These are phyloP conservation scores for Fusarium sp. DNA, from an alignment of 2,329 filamentous ascomycete genomes.

Conservation along the genomic window DNA sequence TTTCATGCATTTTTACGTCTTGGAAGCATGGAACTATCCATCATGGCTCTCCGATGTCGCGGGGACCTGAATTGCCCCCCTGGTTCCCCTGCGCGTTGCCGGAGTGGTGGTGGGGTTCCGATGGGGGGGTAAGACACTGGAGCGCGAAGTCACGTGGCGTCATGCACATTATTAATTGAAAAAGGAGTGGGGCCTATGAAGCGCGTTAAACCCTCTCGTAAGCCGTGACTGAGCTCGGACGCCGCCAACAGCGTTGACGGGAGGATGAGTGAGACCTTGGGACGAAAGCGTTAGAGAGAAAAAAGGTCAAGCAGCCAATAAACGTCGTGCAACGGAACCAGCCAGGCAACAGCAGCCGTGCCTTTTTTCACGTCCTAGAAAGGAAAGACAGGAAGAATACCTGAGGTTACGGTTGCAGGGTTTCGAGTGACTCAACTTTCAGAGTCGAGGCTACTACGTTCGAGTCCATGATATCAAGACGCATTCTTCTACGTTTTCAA, in stretches of 20 bases:
- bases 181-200: neutral
- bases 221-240: conserved; percentile 29
- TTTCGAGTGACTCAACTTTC: conserved; percentile 25
- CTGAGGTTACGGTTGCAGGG: conserved; percentile 17
- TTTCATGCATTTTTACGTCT: neutral
- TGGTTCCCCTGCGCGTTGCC: conserved; percentile 30
- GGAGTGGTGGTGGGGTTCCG: conserved; percentile 29
- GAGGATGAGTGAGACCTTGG: conserved; percentile 31
- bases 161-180: conserved; percentile 41
- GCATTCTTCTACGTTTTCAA: conserved; percentile 27
- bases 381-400: conserved; percentile 10
- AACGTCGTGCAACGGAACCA: conserved; percentile 6
- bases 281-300: conserved; percentile 19
- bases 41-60: conserved; percentile 22
- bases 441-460: conserved; percentile 1
- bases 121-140: conserved; percentile 25
- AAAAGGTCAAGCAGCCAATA: conserved; percentile 31
- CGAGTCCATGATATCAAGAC: conserved; percentile 38
- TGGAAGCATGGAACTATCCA: neutral
- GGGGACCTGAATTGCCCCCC: conserved; percentile 5
- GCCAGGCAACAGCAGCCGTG: conserved; percentile 2
- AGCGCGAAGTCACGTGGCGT: conserved; percentile 40
- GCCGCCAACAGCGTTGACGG: conserved; percentile 26
- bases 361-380: neutral
- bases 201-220: conserved; percentile 21